Base-by-base conservation (phyloP, 1,284 basidiomycete genomes). In the Apiotrichum brassicae region DNA sequence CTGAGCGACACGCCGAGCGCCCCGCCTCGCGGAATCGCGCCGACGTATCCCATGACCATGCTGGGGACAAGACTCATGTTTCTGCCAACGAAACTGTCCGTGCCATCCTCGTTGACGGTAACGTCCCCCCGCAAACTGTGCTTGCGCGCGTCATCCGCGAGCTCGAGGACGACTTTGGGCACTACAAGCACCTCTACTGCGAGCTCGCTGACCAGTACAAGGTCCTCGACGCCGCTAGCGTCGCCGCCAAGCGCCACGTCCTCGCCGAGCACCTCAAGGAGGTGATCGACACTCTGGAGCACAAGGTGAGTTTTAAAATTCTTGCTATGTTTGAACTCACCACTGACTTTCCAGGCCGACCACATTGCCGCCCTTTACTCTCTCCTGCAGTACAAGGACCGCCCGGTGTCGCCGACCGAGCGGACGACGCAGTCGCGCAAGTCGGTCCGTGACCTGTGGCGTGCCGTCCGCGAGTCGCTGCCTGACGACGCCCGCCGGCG, bases 191-290 rank as follows among this genome's bases (percentile, higher is more conserved):
- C 55, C 83, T 94, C 49, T 95, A 93, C 60, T 75, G 83, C 45
- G 86, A 89, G 65, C 77, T 94, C 30, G 84, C 91, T 0, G 88
- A 92, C 52, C 85, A 92, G 73, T 95, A 94, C 74, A 87, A 84
- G 67, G 73, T 81, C 8, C 85, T 94, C 78, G 86, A 91, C 64
- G 82, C 88, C 2, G 82, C 82, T 2, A 85, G 84, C 5, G 84
- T 89, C 62, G 82, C 84, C 2, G 78, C 78, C 18, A 87, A 87
- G 66, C 78, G 91, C 26, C 86, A 87, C 56, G 79, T 85, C 9
- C 76, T 94, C 23, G 88, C 91, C 0, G 81, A 83, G 53, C 90
- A 92, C 68, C 76, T 95, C 49, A 82, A 81, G 36, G 87, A 93
- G 65, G 87, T 94, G 16, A 87, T 95, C 42, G 87, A 92, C 68